These are phyloP conservation scores for Coriaria nepalensis DNA, from an alignment of 306 rosid species.

Conservation along the genomic window DNA sequence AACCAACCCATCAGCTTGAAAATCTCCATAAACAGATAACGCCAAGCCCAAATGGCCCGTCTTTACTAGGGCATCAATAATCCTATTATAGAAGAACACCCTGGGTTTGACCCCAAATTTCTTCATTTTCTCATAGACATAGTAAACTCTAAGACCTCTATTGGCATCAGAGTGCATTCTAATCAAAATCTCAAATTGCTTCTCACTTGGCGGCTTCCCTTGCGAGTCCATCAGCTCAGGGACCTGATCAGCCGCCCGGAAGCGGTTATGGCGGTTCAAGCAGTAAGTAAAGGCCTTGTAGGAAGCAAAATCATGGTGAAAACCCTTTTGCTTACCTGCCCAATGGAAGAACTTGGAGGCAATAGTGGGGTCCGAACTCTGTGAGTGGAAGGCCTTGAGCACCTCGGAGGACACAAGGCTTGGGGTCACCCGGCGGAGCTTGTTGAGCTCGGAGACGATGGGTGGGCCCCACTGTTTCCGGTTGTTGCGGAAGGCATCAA, in stretches of 20 bases:
- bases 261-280: slow-evolving; percentile 42
- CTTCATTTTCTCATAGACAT: slow-evolving; percentile 67
- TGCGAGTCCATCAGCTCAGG: slow-evolving; percentile 75
- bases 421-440: slow-evolving; percentile 68
- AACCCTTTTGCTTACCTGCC: slow-evolving; percentile 69
- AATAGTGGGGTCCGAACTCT: slow-evolving; percentile 21
- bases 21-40: slow-evolving; percentile 48
- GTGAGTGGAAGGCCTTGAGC: slow-evolving; percentile 27
- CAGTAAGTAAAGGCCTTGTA: slow-evolving; percentile 67
- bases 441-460: slow-evolving; percentile 47
- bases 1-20: slow-evolving; percentile 43
- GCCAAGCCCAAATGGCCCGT: slow-evolving; percentile 52
- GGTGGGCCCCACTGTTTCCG: slow-evolving; percentile 39
- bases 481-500: slow-evolving; percentile 53
- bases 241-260: slow-evolving; percentile 47
- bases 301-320: slow-evolving; percentile 48
- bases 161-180: slow-evolving; percentile 65
- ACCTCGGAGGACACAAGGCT: slow-evolving; percentile 66
- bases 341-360: slow-evolving; percentile 72
- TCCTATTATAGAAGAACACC: slow-evolving; percentile 61
- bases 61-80: slow-evolving; percentile 61
- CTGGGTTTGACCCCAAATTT: slow-evolving; percentile 60
- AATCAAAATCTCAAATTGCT: slow-evolving; percentile 72
- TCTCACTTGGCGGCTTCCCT: slow-evolving; percentile 73
- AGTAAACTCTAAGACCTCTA: slow-evolving; percentile 54